phyloP scores from a whole-genome alignment of 2,329 filamentous ascomycete species.

The Penicillium concentricum region DNA sequence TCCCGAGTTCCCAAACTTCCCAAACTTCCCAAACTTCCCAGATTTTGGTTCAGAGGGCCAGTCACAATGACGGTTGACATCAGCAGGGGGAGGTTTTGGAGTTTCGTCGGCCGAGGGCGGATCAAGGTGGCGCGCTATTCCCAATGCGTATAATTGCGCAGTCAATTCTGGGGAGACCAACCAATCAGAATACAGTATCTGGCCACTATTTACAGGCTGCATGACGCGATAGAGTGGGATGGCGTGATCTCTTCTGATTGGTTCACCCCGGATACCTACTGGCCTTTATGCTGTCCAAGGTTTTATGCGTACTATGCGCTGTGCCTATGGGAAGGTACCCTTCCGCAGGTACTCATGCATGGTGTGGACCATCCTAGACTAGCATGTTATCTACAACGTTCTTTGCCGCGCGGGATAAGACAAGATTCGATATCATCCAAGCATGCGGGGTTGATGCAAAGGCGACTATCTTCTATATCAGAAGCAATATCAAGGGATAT shows the following conservation, averaged over 20 bases:
- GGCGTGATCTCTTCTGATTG: slow-evolving; percentile 28
- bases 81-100: slow-evolving; percentile 7
- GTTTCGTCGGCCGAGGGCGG: slow-evolving; percentile 24
- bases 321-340: slow-evolving; percentile 5
- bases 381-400: not conserved
- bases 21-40: not conserved
- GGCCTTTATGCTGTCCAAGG: slow-evolving; percentile 4
- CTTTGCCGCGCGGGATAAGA: slow-evolving; percentile 23
- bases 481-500: slow-evolving; percentile 1
- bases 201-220: slow-evolving; percentile 32
- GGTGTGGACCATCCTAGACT: slow-evolving; percentile 3
- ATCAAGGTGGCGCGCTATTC: slow-evolving; percentile 32
- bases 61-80: slow-evolving; percentile 8
- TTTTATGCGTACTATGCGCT: not conserved
- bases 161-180: slow-evolving; percentile 20
- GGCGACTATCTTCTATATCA: slow-evolving; percentile 5
- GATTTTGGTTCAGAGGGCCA: slow-evolving; percentile 1
- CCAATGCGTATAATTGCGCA: slow-evolving; percentile 24
- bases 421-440: slow-evolving; percentile 4
- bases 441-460: slow-evolving; percentile 12
- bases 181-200: slow-evolving; percentile 23
- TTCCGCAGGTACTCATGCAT: slow-evolving; percentile 4
- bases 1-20: not conserved
- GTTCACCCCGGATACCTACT: slow-evolving; percentile 14
- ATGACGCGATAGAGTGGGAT: slow-evolving; percentile 34